Evolutionary conservation across 2,329 filamentous ascomycete species (phyloP).

Genomic region (Macroventuria anomochaeta): DNA sequence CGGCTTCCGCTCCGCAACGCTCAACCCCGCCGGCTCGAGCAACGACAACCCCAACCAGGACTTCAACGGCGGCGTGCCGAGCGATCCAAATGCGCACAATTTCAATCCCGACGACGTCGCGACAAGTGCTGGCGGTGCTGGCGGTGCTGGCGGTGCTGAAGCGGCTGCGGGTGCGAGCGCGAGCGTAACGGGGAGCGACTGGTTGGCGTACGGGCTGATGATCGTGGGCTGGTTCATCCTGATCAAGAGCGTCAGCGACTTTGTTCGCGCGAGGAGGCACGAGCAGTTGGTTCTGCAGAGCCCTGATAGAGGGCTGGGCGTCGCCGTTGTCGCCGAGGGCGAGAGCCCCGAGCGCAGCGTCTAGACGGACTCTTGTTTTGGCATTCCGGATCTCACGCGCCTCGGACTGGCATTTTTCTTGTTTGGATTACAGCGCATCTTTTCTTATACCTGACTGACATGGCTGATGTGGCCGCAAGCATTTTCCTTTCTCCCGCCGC

Average conservation of each 20-base stretch:
- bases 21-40: constrained; percentile 45
- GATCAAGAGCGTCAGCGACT: constrained; percentile 92
- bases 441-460: neutral
- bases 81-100: constrained; percentile 87
- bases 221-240: constrained; percentile 98
- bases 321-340: constrained; percentile 85
- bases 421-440: constrained; percentile 5
- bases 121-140: constrained; percentile 40
- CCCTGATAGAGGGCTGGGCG: constrained; percentile 82
- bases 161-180: constrained; percentile 53
- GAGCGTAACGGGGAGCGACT: constrained; percentile 75
- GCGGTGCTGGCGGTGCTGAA: constrained; percentile 38
- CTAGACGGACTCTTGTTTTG: too few relatives aligned
- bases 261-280: constrained; percentile 83
- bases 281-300: constrained; percentile 93
- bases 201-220: constrained; percentile 92
- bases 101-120: constrained; percentile 78
- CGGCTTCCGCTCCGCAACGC: constrained; percentile 75
- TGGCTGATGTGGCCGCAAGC: neutral
- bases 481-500: neutral
- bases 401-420: constrained; percentile 16
- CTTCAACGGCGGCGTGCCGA: constrained; percentile 67
- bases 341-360: constrained; percentile 74
- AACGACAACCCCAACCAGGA: constrained; percentile 58
- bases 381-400: neutral